Evolutionary conservation across 2,329 filamentous ascomycete species (phyloP).

Genomic region (Cryoendolithus antarcticus): DNA sequence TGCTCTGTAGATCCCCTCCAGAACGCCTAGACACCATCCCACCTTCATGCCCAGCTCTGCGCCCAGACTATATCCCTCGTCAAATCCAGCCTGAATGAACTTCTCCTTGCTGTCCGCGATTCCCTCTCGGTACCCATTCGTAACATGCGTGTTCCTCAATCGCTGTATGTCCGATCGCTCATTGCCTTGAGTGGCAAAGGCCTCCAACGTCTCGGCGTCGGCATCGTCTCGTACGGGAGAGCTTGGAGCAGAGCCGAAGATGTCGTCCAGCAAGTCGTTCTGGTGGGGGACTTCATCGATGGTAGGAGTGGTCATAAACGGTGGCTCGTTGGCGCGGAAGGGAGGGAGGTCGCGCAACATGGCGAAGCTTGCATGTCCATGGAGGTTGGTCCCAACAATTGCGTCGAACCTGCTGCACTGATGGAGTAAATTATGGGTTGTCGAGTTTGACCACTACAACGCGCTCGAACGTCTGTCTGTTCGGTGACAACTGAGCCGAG

Average conservation of each 20-base stretch:
- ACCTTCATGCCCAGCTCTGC: constrained; percentile 64
- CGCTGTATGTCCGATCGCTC: constrained; percentile 59
- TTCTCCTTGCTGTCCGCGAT: constrained; percentile 61
- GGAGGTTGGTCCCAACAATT: too few relatives aligned
- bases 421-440: neutral
- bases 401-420: too few relatives aligned
- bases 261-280: constrained; percentile 29
- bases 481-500: too few relatives aligned
- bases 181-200: constrained; percentile 17
- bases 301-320: neutral
- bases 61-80: constrained; percentile 77
- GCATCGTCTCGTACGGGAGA: constrained; percentile 20
- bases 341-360: constrained; percentile 21
- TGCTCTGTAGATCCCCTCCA: constrained; percentile 58
- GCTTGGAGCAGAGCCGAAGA: constrained; percentile 33
- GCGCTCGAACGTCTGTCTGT: neutral
- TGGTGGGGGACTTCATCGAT: constrained; percentile 1
- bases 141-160: constrained; percentile 64
- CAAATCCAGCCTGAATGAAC: constrained; percentile 77
- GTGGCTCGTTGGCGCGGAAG: constrained; percentile 2
- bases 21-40: constrained; percentile 61
- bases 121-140: constrained; percentile 82
- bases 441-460: neutral
- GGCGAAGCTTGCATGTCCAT: neutral
- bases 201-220: neutral